Evolutionary conservation across 2,329 filamentous ascomycete species (phyloP).

Genomic region (Fusarium subtropicale): DNA sequence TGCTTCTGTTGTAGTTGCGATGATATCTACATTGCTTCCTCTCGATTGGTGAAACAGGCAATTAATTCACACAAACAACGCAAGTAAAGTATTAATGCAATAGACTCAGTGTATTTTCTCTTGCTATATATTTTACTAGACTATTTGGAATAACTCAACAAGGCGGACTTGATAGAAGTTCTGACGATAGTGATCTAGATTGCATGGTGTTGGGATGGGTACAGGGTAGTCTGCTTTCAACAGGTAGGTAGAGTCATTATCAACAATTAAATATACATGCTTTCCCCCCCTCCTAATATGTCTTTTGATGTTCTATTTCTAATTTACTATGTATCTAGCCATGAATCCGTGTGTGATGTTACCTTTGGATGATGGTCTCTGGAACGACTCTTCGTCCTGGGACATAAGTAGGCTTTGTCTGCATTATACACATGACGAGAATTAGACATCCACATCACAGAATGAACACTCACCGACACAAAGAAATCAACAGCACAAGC

Average conservation of each 20-base stretch:
- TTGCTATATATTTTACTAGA: rapidly evolving
- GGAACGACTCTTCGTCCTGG: not conserved
- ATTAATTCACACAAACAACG: no score
- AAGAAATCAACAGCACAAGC: not conserved
- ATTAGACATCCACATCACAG: not conserved
- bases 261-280: not conserved
- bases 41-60: not conserved
- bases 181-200: not conserved
- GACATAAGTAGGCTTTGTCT: not conserved
- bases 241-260: not conserved
- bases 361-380: not conserved
- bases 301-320: not conserved
- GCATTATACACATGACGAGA: not conserved
- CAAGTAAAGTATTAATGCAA: no score
- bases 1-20: not conserved
- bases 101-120: no score
- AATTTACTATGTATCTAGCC: rapidly evolving
- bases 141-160: not conserved
- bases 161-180: no score
- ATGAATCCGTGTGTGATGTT: no score
- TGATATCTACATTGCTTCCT: not conserved
- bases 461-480: not conserved
- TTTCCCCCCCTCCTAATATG: no score
- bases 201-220: not conserved
- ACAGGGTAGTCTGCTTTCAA: not conserved